Evolutionary conservation across 2,329 filamentous ascomycete species (phyloP).

Genomic region (Pyrenophora seminiperda): DNA sequence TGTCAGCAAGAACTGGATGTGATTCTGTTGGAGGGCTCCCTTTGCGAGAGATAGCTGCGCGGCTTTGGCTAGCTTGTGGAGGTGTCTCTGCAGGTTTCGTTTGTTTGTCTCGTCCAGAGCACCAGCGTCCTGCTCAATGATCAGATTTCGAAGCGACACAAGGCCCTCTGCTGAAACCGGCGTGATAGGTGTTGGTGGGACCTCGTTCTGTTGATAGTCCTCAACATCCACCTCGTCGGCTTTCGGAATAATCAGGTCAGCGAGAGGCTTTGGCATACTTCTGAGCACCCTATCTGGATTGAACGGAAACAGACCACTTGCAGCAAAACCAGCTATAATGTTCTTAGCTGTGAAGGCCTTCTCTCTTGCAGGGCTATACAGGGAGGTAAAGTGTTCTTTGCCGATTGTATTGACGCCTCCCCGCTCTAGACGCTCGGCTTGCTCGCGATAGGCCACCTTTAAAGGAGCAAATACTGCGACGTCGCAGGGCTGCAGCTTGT

Average conservation of each 20-base stretch:
- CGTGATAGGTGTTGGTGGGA: constrained; percentile 37
- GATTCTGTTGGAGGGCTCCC: background rate
- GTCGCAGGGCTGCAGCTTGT: constrained; percentile 12
- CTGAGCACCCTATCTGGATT: constrained; percentile 39
- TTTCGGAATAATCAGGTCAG: constrained; percentile 24
- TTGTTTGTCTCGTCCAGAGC: constrained; percentile 25
- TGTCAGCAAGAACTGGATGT: constrained; percentile 32
- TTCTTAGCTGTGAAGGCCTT: constrained; percentile 35
- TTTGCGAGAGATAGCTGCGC: constrained; percentile 30
- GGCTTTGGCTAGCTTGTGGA: constrained; percentile 21
- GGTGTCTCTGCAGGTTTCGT: constrained; percentile 19
- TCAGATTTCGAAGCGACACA: constrained; percentile 22
- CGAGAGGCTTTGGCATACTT: constrained; percentile 27
- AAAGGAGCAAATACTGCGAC: constrained; percentile 12
- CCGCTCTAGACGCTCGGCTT: constrained; percentile 17
- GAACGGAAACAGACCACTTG: constrained; percentile 34
- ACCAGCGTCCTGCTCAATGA: constrained; percentile 23
- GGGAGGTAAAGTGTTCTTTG: constrained; percentile 11
- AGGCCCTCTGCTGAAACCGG: constrained; percentile 27
- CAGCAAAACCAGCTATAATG: constrained; percentile 34
- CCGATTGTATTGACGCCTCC: constrained; percentile 15
- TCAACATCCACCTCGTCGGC: constrained; percentile 19
- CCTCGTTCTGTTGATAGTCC: constrained; percentile 21
- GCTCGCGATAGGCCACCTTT: constrained; percentile 16
- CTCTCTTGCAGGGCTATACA: constrained; percentile 24